phyloP scores from a whole-genome alignment of 768 basidiomycete genomes.

The Pisolithus orientalis region DNA sequence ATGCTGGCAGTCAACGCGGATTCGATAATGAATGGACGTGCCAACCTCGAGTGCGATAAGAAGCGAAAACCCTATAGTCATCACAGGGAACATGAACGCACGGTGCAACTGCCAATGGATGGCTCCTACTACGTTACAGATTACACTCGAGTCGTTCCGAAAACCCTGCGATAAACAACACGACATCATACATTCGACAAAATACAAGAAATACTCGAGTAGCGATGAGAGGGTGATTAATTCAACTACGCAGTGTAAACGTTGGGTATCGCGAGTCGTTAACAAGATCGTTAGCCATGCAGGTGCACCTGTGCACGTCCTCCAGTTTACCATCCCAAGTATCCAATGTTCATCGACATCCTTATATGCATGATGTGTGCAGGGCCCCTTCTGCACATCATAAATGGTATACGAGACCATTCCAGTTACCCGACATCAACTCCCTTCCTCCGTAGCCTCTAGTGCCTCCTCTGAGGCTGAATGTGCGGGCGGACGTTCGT shows the following conservation, averaged over 20 bases:
- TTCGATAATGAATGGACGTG: too few relatives aligned
- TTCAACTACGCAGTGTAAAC: conserved; percentile 14
- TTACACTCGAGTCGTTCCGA: too few relatives aligned
- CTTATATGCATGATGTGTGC: neutral
- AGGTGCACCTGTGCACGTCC: conserved; percentile 5
- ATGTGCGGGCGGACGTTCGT: conserved; percentile 1
- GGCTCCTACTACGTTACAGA: too few relatives aligned
- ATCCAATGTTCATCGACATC: neutral
- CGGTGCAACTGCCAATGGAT: too few relatives aligned
- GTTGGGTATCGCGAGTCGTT: conserved; percentile 7
- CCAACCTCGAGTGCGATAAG: too few relatives aligned
- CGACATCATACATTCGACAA: neutral
- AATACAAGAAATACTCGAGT: neutral
- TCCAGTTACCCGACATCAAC: conserved; percentile 7
- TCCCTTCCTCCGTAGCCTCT: conserved; percentile 13
- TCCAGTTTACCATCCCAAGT: neutral
- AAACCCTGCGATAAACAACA: neutral
- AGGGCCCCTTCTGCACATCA: conserved; percentile 17
- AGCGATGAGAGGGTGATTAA: conserved; percentile 3
- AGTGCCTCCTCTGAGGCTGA: conserved; percentile 1
- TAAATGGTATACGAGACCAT: conserved; percentile 25
- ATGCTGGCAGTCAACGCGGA: too few relatives aligned
- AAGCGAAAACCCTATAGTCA: too few relatives aligned
- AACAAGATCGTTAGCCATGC: neutral
- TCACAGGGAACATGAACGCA: too few relatives aligned